A percentile compares a stretch with the other conserved stretches of the same genome.
Conservation (phyloP, 2,329 filamentous ascomycete genomes). For the Cladophialophora psammophila region DNA sequence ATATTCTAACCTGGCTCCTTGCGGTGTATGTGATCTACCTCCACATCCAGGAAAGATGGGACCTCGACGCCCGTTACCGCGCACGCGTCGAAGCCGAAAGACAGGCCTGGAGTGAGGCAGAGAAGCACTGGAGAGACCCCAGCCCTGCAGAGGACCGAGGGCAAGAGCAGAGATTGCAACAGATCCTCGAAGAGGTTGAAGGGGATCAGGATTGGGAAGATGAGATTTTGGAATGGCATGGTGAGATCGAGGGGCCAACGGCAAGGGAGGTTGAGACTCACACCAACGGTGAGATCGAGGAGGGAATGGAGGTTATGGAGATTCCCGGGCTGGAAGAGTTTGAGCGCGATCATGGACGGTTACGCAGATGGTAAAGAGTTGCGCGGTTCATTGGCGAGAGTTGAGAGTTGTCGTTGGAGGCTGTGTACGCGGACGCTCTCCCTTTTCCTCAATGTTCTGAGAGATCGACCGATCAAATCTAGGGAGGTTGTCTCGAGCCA, state of each 20-base stretch:
- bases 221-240: not conserved
- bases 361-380: constrained; percentile 1
- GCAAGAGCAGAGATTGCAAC: not conserved
- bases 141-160: not conserved
- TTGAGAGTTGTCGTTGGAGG: not conserved
- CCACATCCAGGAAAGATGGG: constrained; percentile 19
- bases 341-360: not conserved
- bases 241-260: not conserved
- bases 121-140: not conserved
- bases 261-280: not conserved
- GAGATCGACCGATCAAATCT: not conserved
- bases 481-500: not conserved
- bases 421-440: not conserved
- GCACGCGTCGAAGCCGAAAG: constrained; percentile 4
- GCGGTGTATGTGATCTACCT: constrained; percentile 21
- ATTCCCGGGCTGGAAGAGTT: not conserved
- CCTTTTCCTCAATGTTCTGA: not conserved
- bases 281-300: constrained; percentile 1
- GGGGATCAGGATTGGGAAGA: constrained; percentile 4
- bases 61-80: constrained; percentile 11
- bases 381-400: not conserved
- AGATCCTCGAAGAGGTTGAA: constrained; percentile 7
- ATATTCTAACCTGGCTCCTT: constrained; percentile 26
- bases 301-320: constrained; percentile 12
- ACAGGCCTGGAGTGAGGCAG: not conserved